Percentiles rank a stretch among this genome's conserved stretches.
Conservation (phyloP, 2,329 filamentous ascomycete species). For the Trichophyton schoenleinii region DNA sequence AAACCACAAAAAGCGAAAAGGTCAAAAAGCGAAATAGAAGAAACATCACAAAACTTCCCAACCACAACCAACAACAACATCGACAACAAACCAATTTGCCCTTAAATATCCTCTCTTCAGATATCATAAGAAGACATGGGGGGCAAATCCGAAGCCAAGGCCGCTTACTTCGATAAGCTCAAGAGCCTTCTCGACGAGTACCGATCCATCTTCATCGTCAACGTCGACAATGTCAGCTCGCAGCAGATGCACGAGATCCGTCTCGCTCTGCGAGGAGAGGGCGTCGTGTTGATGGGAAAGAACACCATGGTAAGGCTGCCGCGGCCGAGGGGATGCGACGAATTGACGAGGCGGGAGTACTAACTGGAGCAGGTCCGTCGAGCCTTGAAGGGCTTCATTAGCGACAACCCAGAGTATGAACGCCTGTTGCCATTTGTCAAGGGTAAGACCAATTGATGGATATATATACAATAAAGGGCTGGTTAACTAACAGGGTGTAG, state of each 20-base stretch:
- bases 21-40: not conserved
- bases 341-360: constrained; percentile 3
- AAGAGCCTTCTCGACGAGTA: constrained; percentile 93
- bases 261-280: constrained; percentile 74
- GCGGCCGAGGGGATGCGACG: constrained; percentile 5
- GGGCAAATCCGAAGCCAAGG: constrained; percentile 91
- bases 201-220: constrained; percentile 95
- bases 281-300: constrained; percentile 98
- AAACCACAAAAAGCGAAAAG: constrained; percentile 13
- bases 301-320: constrained; percentile 81
- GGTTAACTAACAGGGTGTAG: constrained; percentile 20
- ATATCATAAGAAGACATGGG: constrained; percentile 85
- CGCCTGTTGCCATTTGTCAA: constrained; percentile 89
- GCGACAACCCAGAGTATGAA: constrained; percentile 92
- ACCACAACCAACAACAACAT: not conserved
- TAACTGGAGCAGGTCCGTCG: constrained; percentile 59
- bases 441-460: constrained; percentile 36
- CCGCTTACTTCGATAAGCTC: constrained; percentile 99
- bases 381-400: constrained; percentile 88
- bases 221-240: constrained; percentile 98
- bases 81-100: constrained; percentile 43
- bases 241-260: constrained; percentile 99
- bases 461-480: not conserved
- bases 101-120: constrained; percentile 99
- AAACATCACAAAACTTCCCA: not conserved